Evolutionary conservation across 2,329 filamentous ascomycete genomes (phyloP), one percentile per base, ranked within the genome.

Genomic region (Curvularia eragrostidis): DNA sequence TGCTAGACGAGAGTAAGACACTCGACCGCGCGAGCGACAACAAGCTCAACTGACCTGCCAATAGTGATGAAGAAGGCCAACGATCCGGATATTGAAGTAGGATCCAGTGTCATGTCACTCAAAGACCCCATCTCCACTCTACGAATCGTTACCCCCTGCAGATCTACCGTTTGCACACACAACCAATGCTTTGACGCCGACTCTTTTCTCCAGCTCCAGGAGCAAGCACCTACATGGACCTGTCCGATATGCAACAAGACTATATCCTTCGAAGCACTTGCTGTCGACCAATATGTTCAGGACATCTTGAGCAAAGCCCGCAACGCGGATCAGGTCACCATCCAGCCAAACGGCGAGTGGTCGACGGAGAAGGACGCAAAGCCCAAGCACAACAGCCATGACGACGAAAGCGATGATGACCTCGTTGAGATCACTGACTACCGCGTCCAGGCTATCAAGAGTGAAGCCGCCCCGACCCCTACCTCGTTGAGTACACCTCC

Each of bases 191-290:
- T 98, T 67, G 95, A 99, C 75, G 94, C 91, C 3, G 89, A 87
- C 3, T 96, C 92, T 1, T 99, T 97, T 73, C 83, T 99, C 19
- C 91, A 97, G 68, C 80, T 99, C 26, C 94, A 98, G 74, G 93
- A 98, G 74, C 95, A 99, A 80, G 94, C 92, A 0, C 95, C 95
- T 0, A 96, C 95, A 18, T 99, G 95, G 95, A 83, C 88, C n/a
- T 99, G 95, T 70, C 95, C 95, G 0, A 89, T 97, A 21, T 99
- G 95, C 80, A 94, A 89, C 77, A 96, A 93, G 71, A 79, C 86
- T 0, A 89, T 93, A 1, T 87, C 88, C 0, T 99, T 91, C 75
- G 90, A 94, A 49, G 88, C 86, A 47, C 80, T 99, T 23, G 92
- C 91, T 10, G 87, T 98, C 28, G 95, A 99, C 67, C 90, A 95